A percentile compares a stretch with the other conserved stretches of the same genome.
These are phyloP conservation scores for Mortierella alpina DNA, from an alignment of 192 early-diverging fungal genomes.

Conservation along the genomic window DNA sequence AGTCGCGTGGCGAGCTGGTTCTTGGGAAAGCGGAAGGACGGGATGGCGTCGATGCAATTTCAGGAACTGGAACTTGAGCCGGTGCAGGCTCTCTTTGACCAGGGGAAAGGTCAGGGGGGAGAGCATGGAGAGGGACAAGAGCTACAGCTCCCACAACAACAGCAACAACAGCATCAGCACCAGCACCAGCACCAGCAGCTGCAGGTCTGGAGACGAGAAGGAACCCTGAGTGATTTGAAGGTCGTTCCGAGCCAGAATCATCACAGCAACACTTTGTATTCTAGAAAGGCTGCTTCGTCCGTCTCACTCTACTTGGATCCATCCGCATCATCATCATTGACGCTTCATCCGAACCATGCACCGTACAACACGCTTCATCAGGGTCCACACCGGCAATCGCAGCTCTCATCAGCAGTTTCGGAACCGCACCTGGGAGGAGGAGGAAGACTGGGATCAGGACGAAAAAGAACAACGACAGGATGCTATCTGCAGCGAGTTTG, in stretches of 20 bases:
- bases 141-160: not conserved
- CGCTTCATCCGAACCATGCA: no score
- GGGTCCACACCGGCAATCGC: not conserved
- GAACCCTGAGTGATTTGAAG: not conserved
- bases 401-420: not conserved
- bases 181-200: not conserved
- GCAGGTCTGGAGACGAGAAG: not conserved
- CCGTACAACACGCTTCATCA: not conserved
- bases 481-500: slow-evolving; percentile 20
- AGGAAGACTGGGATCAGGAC: not conserved
- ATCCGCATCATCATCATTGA: no score
- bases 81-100: not conserved
- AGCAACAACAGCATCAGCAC: not conserved
- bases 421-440: not conserved
- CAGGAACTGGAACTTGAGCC: slow-evolving; percentile 2
- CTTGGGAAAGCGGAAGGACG: not conserved
- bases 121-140: not conserved
- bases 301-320: no score
- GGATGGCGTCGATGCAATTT: not conserved
- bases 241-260: not conserved
- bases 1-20: slow-evolving; percentile 11
- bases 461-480: not conserved
- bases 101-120: no score
- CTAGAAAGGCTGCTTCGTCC: no score
- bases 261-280: not conserved